A percentile compares a stretch with the other conserved stretches of the same genome.
Conservation (phyloP, 176 grass and related monocot genomes). For the sorghum (Sorghum bicolor) region Sorghum_bicolor_NCBIv3 NC_012873.2:55740001-55740500, state of each 20-base stretch:
- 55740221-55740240: not conserved
- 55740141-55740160: not conserved
- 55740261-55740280: slow-evolving; percentile 2
- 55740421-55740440: not conserved
- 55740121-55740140: not conserved
- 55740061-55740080: not conserved
- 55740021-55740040: slow-evolving; percentile 28
- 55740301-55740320: not conserved
- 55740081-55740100: not conserved
- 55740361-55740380: not conserved
- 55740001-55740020: slow-evolving; percentile 54
- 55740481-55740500: not conserved
- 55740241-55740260: not conserved
- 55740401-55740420: not conserved
- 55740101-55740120: not conserved
- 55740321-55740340: not conserved
- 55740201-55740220: not conserved
- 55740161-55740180: not conserved
- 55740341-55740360: not conserved
- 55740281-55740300: not conserved
- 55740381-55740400: not conserved
- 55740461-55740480: not conserved
- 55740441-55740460: not conserved
- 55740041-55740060: not conserved
- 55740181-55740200: not conserved